Conservation (phyloP, 768 basidiomycete genomes). For the Auriscalpium microsporum region DNA sequence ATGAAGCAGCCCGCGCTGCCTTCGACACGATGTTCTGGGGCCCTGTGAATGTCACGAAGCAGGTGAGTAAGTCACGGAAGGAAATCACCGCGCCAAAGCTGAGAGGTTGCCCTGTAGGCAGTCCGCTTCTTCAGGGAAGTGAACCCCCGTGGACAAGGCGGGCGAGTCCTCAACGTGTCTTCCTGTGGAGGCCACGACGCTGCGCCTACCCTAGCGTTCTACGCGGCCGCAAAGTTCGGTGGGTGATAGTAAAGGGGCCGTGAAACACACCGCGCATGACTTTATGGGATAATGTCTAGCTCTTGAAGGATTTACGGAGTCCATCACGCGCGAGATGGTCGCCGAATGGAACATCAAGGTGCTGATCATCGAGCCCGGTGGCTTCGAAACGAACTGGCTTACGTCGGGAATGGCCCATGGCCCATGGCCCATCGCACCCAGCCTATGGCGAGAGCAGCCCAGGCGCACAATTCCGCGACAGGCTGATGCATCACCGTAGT, state of each 20-base stretch:
- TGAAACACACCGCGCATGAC: not conserved
- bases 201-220: constrained; percentile 25
- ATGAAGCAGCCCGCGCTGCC: not conserved
- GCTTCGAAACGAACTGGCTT: not conserved
- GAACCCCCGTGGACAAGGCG: not conserved
- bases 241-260: constrained; percentile 1
- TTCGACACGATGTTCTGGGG: constrained; percentile 4
- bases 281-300: not conserved
- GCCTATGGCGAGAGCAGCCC: not conserved
- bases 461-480: not conserved
- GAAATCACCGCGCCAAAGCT: not conserved
- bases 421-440: not conserved
- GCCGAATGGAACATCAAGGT: constrained; percentile 2
- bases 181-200: constrained; percentile 23
- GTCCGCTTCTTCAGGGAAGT: not conserved
- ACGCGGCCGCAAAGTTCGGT: constrained; percentile 31
- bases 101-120: not conserved
- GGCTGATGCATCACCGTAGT: not conserved
- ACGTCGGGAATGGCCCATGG: not conserved
- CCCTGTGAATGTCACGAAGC: not conserved
- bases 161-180: constrained; percentile 1
- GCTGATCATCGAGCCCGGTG: not conserved
- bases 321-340: constrained; percentile 4
- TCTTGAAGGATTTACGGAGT: constrained; percentile 1
- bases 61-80: not conserved